phyloP scores from a whole-genome alignment of 1,139 yeast species.

The Trichomonascaceae sp. region DNA sequence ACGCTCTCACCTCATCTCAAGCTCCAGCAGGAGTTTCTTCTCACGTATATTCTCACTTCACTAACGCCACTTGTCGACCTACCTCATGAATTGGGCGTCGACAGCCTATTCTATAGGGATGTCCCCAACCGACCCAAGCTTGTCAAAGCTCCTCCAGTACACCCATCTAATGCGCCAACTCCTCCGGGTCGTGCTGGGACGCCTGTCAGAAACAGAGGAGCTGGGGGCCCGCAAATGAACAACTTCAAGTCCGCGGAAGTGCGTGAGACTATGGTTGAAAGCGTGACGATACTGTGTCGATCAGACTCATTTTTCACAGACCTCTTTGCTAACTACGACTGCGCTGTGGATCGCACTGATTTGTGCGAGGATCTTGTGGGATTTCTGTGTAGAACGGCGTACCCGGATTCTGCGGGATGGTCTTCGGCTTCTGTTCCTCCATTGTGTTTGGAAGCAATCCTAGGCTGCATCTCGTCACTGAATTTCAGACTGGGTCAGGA shows the following conservation, averaged over 20 bases:
- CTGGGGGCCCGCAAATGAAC: slow-evolving; percentile 8
- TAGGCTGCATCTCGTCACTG: slow-evolving; percentile 57
- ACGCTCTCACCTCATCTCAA: slow-evolving; percentile 25
- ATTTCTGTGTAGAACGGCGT: slow-evolving; percentile 58
- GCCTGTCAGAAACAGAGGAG: slow-evolving; percentile 5
- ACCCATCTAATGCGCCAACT: slow-evolving; percentile 8
- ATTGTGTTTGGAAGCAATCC: slow-evolving; percentile 75
- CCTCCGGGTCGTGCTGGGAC: slow-evolving; percentile 4
- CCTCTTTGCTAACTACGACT: slow-evolving; percentile 74
- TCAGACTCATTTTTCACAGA: slow-evolving; percentile 68
- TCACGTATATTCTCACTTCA: slow-evolving; percentile 28
- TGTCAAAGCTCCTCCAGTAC: slow-evolving; percentile 15
- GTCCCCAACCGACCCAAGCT: slow-evolving; percentile 27
- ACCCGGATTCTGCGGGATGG: slow-evolving; percentile 63
- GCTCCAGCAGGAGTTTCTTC: slow-evolving; percentile 29
- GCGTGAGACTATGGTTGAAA: slow-evolving; percentile 75
- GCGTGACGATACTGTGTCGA: slow-evolving; percentile 65
- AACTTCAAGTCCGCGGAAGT: slow-evolving; percentile 29
- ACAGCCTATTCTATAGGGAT: slow-evolving; percentile 30
- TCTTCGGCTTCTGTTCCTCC: slow-evolving; percentile 90
- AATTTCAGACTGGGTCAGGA: slow-evolving; percentile 35
- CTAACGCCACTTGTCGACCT: slow-evolving; percentile 27
- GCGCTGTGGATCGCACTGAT: slow-evolving; percentile 81
- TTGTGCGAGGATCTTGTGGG: slow-evolving; percentile 57
- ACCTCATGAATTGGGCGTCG: slow-evolving; percentile 28